These are phyloP conservation scores for Nothophytophthora sp. DNA, from an alignment of 352 stramenopile genomes.

Conservation along the genomic window DNA sequence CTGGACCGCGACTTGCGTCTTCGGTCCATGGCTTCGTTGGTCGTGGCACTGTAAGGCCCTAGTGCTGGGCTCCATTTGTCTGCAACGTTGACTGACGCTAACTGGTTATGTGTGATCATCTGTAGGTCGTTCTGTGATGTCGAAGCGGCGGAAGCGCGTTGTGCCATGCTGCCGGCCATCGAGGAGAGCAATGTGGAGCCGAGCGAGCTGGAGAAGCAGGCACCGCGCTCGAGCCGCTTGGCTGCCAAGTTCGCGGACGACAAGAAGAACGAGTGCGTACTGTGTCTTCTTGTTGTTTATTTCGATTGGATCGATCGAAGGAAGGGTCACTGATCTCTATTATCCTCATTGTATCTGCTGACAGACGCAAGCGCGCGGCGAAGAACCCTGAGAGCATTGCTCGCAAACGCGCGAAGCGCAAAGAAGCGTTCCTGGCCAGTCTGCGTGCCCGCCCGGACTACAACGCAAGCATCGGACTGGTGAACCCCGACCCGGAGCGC, in stretches of 20 bases:
- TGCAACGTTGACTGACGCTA: conserved; percentile 12
- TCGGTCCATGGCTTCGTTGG: conserved; percentile 73
- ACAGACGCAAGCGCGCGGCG: conserved; percentile 63
- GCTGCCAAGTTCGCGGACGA: conserved; percentile 63
- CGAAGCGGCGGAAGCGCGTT: conserved; percentile 57
- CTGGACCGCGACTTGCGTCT: conserved; percentile 73
- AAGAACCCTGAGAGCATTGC: conserved; percentile 75
- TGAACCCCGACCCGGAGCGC: conserved; percentile 79
- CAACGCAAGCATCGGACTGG: conserved; percentile 74
- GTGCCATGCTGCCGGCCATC: conserved; percentile 60
- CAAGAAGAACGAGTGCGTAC: conserved; percentile 83
- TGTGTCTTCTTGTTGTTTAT: too few relatives aligned
- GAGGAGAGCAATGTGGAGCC: conserved; percentile 57
- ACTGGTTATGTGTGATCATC: conserved; percentile 1
- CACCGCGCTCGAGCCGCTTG: conserved; percentile 57
- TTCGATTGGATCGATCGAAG: too few relatives aligned
- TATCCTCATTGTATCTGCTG: too few relatives aligned
- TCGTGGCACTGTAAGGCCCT: conserved; percentile 77
- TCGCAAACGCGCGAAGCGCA: conserved; percentile 75
- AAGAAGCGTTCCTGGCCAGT: conserved; percentile 57
- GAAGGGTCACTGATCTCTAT: too few relatives aligned
- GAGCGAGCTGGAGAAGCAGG: conserved; percentile 65
- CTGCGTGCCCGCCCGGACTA: conserved; percentile 69
- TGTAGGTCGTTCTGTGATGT: conserved; percentile 75
- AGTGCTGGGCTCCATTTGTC: too few relatives aligned